Conservation (phyloP, 225 moss, liverwort and hornwort species). For the Polytrichum formosum region DNA sequence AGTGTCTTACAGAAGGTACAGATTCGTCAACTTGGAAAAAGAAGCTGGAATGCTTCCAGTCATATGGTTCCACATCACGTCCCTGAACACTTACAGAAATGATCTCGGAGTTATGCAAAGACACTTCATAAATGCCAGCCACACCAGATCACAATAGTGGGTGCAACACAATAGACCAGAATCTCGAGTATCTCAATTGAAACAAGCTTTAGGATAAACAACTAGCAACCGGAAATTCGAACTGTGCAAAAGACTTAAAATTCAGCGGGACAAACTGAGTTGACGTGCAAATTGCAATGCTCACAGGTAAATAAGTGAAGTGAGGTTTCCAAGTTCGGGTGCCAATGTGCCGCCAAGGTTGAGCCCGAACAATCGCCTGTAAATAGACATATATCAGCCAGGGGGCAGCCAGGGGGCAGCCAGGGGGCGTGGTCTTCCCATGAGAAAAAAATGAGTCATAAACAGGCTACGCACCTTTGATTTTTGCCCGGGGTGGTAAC, state of each 20-base stretch:
- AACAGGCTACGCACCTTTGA: too few relatives aligned
- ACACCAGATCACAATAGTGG: too few relatives aligned
- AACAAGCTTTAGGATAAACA: too few relatives aligned
- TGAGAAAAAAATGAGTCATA: not conserved
- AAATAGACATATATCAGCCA: slow-evolving; percentile 5
- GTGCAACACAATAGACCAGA: not conserved
- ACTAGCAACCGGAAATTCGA: too few relatives aligned
- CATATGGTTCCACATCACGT: slow-evolving; percentile 91
- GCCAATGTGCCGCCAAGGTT: slow-evolving; percentile 57
- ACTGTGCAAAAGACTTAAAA: not conserved
- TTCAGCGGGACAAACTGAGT: not conserved
- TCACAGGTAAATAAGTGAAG: slow-evolving; percentile 43
- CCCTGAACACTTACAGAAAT: slow-evolving; percentile 29
- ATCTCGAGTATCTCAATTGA: not conserved
- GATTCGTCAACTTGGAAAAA: slow-evolving; percentile 42
- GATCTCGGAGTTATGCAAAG: not conserved
- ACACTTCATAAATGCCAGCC: not conserved
- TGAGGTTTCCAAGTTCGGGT: slow-evolving; percentile 66
- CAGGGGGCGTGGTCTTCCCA: not conserved
- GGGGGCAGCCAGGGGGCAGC: not conserved
- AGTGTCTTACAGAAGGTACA: slow-evolving; percentile 60
- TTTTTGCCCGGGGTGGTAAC: too few relatives aligned
- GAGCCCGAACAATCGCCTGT: slow-evolving; percentile 48
- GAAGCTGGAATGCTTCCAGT: slow-evolving; percentile 60
- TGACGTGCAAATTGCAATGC: slow-evolving; percentile 5